phyloP scores from a whole-genome alignment of 148 eudicot species.

The Hydrangea macrophylla region DNA sequence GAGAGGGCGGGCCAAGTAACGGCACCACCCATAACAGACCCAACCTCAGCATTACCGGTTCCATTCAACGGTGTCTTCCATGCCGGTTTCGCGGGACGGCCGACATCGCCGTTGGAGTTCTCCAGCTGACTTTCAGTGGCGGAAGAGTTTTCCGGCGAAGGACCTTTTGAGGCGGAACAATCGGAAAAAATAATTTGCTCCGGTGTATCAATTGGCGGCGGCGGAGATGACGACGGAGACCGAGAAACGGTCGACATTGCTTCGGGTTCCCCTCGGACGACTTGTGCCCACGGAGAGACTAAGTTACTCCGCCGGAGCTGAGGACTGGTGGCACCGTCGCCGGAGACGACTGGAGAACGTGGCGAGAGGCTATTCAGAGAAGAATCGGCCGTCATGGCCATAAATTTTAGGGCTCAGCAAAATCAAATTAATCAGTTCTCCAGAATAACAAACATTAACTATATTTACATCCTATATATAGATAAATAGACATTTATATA shows the following conservation, averaged over 20 bases:
- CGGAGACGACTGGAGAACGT: conserved; percentile 8
- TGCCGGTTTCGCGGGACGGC: conserved; percentile 27
- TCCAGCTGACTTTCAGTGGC: conserved; percentile 17
- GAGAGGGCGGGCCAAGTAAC: conserved; percentile 60
- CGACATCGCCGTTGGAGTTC: conserved; percentile 31
- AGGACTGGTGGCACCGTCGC: conserved; percentile 15
- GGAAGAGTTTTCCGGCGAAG: background rate
- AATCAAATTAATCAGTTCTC: no score
- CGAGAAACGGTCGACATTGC: no score
- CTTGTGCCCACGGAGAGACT: conserved; percentile 31
- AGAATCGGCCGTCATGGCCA: conserved; percentile 16
- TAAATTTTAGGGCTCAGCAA: no score
- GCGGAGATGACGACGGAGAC: background rate
- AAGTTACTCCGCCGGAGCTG: conserved; percentile 6
- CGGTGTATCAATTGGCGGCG: conserved; percentile 17
- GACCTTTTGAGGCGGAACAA: background rate
- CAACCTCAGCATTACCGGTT: conserved; percentile 26
- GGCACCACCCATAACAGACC: conserved; percentile 32
- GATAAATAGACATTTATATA: no score
- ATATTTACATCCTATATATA: no score
- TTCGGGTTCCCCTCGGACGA: conserved; percentile 33
- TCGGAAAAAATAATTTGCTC: conserved; percentile 15
- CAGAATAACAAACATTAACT: no score
- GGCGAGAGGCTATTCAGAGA: background rate
- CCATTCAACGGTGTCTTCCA: conserved; percentile 36